Evolutionary conservation across 164 flowering plant species (phyloP), one percentile per base, ranked within the genome.

Genomic region (Vitis cinerea): DNA sequence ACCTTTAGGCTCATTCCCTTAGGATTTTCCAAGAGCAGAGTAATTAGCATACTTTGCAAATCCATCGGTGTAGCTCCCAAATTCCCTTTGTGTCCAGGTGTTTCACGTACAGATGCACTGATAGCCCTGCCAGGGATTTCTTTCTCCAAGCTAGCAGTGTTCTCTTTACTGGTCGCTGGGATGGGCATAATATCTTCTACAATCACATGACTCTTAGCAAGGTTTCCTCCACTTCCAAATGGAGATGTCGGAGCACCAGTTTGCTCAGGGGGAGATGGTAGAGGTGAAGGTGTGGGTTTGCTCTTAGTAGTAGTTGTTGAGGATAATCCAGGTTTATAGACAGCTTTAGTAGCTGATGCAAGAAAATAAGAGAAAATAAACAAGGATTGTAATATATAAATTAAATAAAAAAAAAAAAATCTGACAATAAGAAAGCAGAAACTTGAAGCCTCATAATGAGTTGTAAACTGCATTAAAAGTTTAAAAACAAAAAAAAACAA

Each of bases 1-100:
- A 91, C 99, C 96, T 93, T 93, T 53, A 91, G 63, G 74, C 79
- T 86, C 97, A 93, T 87, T 59, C 99, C 99, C 66, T 84, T 87
- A 1, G 93, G 94, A 68, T 88, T 86, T 62, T 91, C 89, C 76
- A 19, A 64, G 3, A 93, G 92, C 17, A 87, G 73, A 70, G 78
- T 76, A 69, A 86, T 76, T 71, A 93, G 66, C 83, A 80, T 70
- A 61, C 82, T 82, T 63, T 81, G 87, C 83, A 90, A 77, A 79
- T 89, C 94, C 63, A 57, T 52, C 58, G 89, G 82, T 64, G 74
- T 78, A 54, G 77, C 59, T 55, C 73, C 86, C 53, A 50, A 11
- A 55, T 75, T 74, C 55, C 65, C 75, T 71, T 78, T 85, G 66
- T 68, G 69, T 37, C 77, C 86, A 12, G 66, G 58, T 56, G 71